Evolutionary conservation across 495 filamentous ascomycete genomes (phyloP).

Genomic region (Annulohypoxylon nitens): DNA sequence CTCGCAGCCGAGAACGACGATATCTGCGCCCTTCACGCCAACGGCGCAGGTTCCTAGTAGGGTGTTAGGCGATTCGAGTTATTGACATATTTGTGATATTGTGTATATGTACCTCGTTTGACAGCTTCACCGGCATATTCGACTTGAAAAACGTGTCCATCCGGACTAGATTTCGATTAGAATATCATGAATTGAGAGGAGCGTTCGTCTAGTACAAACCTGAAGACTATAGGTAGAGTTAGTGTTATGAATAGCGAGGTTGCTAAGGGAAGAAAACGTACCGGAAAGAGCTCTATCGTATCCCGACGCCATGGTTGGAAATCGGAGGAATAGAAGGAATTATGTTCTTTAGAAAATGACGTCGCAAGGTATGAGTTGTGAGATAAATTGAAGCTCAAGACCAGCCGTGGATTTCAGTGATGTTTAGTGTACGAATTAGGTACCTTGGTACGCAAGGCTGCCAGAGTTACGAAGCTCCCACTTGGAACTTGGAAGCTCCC

Average conservation of each 20-base stretch:
- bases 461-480: slow-evolving; percentile 51
- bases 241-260: slow-evolving; percentile 47
- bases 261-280: slow-evolving; percentile 61
- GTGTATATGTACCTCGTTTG: slow-evolving; percentile 81
- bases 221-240: slow-evolving; percentile 71
- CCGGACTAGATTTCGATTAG: slow-evolving; percentile 76
- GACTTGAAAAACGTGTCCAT: slow-evolving; percentile 99
- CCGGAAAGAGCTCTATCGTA: slow-evolving; percentile 96
- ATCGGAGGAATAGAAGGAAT: slow-evolving; percentile 11
- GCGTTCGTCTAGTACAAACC: slow-evolving; percentile 62
- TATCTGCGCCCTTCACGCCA: slow-evolving; percentile 93
- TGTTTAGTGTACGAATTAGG: slow-evolving; percentile 29
- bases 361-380: slow-evolving; percentile 26
- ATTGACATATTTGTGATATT: slow-evolving; percentile 8
- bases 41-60: slow-evolving; percentile 94
- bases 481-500: not conserved
- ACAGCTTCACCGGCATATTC: slow-evolving; percentile 99
- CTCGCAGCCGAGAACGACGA: slow-evolving; percentile 97
- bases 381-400: slow-evolving; percentile 26
- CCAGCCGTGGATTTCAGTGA: slow-evolving; percentile 23
- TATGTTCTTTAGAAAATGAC: slow-evolving; percentile 26
- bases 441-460: slow-evolving; percentile 47
- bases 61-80: slow-evolving; percentile 13
- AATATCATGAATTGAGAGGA: slow-evolving; percentile 33
- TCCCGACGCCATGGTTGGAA: slow-evolving; percentile 77